Evolutionary conservation across 768 basidiomycete genomes (phyloP), one percentile per base, ranked within the genome.

Genomic region (Agaricus sinodeliciosus): DNA sequence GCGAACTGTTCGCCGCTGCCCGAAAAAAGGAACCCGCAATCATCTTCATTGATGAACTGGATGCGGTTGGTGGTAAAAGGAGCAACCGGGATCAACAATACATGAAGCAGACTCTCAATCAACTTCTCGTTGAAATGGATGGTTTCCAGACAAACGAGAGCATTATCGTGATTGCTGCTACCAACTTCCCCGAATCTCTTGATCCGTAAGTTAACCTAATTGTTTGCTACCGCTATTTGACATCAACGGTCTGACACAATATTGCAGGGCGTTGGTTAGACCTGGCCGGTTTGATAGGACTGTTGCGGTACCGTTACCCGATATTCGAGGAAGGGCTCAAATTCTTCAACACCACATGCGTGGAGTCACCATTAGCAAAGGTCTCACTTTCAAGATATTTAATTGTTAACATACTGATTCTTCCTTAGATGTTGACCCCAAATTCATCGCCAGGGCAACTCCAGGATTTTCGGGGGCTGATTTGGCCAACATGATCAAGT

Each of bases 381-480:
- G 87, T 84, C 53, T 45, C 16, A 43, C 22, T 40, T 13, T 53
- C 51, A 37, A 50, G 44, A 52, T 35, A 48, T 26, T 18, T 52
- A 46, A 34, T 42, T 19, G 46, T 53, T 51, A 46, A 52, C 51
- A 60, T 31, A 57, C 59, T 50, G 54, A 51, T 43, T 28, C 36
- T 41, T 42, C 35, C 19, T 31, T 51, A 82, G 90, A 85, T 62
- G 87, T 92, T 46, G 94, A 99, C 63, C 76, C 88, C 1, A 89
- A 81, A 67, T 76, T 93, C 58, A 76, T 99, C 59, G 96, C 96
- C 37, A 82, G 95, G 57, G 95, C 93, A 3, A 96, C 94, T 11
- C 82, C 94, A 7, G 95, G 95, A 2, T 96, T 99, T 72, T 94
- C 92, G 45, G 96, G 96, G 37, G 95, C 95, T 16, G 95, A 98